Evolutionary conservation across 306 rosid genomes (phyloP).

Genomic region (Cicer yamashitae): DNA sequence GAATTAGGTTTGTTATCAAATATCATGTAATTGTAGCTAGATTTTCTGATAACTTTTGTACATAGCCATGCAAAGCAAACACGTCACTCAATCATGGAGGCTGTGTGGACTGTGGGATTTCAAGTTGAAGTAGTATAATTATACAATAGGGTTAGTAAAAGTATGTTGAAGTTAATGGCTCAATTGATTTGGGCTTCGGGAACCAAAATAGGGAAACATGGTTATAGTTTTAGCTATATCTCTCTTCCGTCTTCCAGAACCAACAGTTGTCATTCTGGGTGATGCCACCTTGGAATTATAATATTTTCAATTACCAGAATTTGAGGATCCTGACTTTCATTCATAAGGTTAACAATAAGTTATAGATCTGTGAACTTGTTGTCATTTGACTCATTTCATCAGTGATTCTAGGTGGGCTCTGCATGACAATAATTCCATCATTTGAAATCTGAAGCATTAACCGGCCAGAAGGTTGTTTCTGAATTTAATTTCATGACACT

Average conservation of each 20-base stretch:
- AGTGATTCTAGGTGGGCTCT: constrained; percentile 3
- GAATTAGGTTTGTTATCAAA: constrained; percentile 6
- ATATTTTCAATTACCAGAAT: constrained; percentile 17
- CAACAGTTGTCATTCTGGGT: constrained; percentile 17
- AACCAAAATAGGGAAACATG: constrained; percentile 11
- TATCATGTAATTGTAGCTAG: constrained; percentile 4
- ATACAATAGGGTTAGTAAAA: constrained; percentile 21
- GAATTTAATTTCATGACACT: constrained; percentile 19
- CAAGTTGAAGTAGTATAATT: not conserved
- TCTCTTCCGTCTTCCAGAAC: constrained; percentile 17
- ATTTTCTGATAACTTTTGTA: not conserved
- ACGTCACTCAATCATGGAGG: not conserved
- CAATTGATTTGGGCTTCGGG: constrained; percentile 1
- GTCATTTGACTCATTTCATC: not conserved
- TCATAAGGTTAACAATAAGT: not conserved
- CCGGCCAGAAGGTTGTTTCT: constrained; percentile 27
- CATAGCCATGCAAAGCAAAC: not conserved
- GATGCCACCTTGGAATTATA: constrained; percentile 33
- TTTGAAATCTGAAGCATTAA: constrained; percentile 24
- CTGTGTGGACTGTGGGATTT: constrained; percentile 22
- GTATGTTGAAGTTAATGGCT: not conserved
- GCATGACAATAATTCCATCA: constrained; percentile 13
- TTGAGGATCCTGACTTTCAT: constrained; percentile 24
- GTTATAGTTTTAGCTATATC: not conserved
- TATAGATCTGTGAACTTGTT: constrained; percentile 31